Evolutionary conservation across 305 asterid genomes (phyloP), one percentile per base, ranked within the genome.

Genomic region (Fraxinus xanthoxyloides): DNA sequence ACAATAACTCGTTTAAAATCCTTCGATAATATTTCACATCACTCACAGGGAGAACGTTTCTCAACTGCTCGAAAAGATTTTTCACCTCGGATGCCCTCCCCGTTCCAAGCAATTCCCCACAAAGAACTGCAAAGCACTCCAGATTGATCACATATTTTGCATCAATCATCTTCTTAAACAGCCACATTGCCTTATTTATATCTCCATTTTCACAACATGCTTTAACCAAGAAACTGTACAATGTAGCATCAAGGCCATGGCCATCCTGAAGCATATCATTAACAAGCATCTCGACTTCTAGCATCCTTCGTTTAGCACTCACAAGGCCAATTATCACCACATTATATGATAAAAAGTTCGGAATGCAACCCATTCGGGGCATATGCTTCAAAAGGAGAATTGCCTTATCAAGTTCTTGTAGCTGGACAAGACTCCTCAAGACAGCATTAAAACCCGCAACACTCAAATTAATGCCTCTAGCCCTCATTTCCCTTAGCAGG

Each of bases 261-360:
- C 91, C 87, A 2, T 79, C 48, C 75, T 32, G 83, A 30, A 83
- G 69, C 92, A 90, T 84, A 67, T 84, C 83, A 77, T 34, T 65
- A 38, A 90, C 84, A 76, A 90, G 83, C 54, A 74, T 61, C n/a
- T 90, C 88, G 8, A 88, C 72, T 10, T 90, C 90, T 75, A 77
- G 81, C 87, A 88, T 80, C 83, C 85, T 88, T 28, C 89, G 85
- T 34, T 72, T 19, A 36, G 77, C 84, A 30, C 75, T 70, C 13
- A 63, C 84, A 2, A 89, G 86, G 77, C 85, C 87, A 12, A 3
- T 54, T 79, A 86, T 82, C 84, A 89, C 85, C 36, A 77, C 83
- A 24, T 28, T 85, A 77, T 84, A 85, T n/a, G 89, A 90, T 74
- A 89, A 4, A 72, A 86, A 90, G 82, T 87, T 90, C 0, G 89